These are phyloP conservation scores for Pulveroboletus ravenelii DNA, from an alignment of 768 basidiomycete species.

Conservation along the genomic window DNA sequence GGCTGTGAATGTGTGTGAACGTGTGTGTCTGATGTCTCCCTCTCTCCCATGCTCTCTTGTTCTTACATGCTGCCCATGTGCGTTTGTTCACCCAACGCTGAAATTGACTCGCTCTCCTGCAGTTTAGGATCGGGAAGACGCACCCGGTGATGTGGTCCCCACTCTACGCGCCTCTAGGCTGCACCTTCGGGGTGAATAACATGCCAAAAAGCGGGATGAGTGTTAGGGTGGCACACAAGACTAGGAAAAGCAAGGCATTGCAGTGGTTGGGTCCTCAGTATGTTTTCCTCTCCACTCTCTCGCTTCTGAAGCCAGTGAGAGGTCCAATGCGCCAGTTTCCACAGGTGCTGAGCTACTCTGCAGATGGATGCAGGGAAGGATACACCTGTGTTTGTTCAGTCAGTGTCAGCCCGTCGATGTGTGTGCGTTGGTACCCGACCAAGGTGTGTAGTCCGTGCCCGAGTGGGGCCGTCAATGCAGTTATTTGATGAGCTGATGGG, in stretches of 20 bases:
- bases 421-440: slow-evolving; percentile 70
- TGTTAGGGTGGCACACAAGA: slow-evolving; percentile 63
- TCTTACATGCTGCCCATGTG: neutral
- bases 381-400: slow-evolving; percentile 91
- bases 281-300: slow-evolving; percentile 11
- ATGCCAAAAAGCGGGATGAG: slow-evolving; percentile 28
- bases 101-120: neutral
- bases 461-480: neutral
- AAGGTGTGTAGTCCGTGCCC: slow-evolving; percentile 41
- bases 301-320: no score
- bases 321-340: neutral
- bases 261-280: slow-evolving; percentile 85
- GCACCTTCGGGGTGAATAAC: slow-evolving; percentile 27
- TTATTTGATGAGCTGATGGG: neutral
- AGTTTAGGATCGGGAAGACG: slow-evolving; percentile 53
- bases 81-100: neutral
- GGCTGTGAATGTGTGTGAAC: slow-evolving; percentile 36
- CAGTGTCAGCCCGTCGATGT: slow-evolving; percentile 93
- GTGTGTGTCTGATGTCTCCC: slow-evolving; percentile 33
- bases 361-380: slow-evolving; percentile 90
- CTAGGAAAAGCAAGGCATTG: slow-evolving; percentile 72
- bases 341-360: neutral
- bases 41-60: no score
- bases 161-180: slow-evolving; percentile 52
- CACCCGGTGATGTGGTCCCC: slow-evolving; percentile 76